Conservation (phyloP, 768 basidiomycete genomes). For the Termitomyces sp. region DNA sequence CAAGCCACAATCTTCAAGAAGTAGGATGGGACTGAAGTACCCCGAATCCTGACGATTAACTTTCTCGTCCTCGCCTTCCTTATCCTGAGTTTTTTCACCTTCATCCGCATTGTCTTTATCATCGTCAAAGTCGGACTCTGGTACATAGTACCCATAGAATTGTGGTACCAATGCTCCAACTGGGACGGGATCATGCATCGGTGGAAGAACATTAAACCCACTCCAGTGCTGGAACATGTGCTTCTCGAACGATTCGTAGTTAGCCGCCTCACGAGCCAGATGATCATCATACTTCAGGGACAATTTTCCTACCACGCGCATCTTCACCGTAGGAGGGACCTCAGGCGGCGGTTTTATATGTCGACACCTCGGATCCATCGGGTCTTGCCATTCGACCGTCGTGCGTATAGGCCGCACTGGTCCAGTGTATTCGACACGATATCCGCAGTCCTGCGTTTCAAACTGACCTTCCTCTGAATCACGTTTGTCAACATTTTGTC, state of each 20-base stretch:
- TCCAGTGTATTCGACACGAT: slow-evolving; percentile 4
- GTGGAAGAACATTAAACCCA: slow-evolving; percentile 38
- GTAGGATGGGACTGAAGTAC: slow-evolving; percentile 34
- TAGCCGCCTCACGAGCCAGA: slow-evolving; percentile 32
- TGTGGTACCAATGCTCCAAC: slow-evolving; percentile 51
- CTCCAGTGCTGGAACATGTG: slow-evolving; percentile 45
- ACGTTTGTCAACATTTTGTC: background rate
- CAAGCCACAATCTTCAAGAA: slow-evolving; percentile 37
- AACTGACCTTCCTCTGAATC: background rate
- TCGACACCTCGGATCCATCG: slow-evolving; percentile 22
- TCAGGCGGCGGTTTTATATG: slow-evolving; percentile 17
- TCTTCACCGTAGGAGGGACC: slow-evolving; percentile 29
- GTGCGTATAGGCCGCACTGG: slow-evolving; percentile 14
- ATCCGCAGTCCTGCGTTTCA: background rate
- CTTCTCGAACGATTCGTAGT: slow-evolving; percentile 38
- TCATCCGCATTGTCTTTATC: background rate
- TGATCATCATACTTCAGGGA: slow-evolving; percentile 32
- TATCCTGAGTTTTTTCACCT: background rate
- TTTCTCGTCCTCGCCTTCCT: background rate
- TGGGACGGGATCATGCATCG: slow-evolving; percentile 38
- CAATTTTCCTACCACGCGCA: slow-evolving; percentile 40
- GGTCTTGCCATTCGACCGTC: slow-evolving; percentile 25
- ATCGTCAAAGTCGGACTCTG: background rate
- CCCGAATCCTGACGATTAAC: background rate
- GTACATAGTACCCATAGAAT: slow-evolving; percentile 56